Conservation (phyloP, 2,329 filamentous ascomycete species). For the Aspergillus fumigatiaffinis region DNA sequence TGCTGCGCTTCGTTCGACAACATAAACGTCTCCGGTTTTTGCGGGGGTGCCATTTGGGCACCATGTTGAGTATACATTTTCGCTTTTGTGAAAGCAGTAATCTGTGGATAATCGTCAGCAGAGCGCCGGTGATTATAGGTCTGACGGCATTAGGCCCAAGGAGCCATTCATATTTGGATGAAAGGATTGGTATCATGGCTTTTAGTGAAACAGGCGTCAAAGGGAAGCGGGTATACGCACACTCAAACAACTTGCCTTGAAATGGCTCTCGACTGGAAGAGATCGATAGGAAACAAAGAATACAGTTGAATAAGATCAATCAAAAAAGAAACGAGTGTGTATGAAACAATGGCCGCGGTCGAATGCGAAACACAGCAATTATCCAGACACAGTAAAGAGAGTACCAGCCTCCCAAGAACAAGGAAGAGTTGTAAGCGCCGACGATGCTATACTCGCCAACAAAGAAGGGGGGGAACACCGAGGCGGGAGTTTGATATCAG, state of each 20-base stretch:
- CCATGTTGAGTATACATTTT: constrained; percentile 75
- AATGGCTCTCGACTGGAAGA: not conserved
- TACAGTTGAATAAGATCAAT: constrained; percentile 1
- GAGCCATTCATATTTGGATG: not conserved
- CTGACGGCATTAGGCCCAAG: constrained; percentile 15
- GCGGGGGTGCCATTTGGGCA: constrained; percentile 81
- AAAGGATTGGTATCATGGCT: not conserved
- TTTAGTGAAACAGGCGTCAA: not conserved
- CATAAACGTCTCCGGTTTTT: constrained; percentile 99
- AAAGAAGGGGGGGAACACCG: constrained; percentile 16
- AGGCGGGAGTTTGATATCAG: not conserved
- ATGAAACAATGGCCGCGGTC: constrained; percentile 10
- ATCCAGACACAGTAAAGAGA: constrained; percentile 29
- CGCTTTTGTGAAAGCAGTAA: constrained; percentile 6
- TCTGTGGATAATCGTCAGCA: constrained; percentile 17
- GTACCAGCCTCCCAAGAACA: constrained; percentile 31
- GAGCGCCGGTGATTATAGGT: constrained; percentile 13
- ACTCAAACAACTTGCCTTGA: constrained; percentile 1
- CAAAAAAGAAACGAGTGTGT: constrained; percentile 6
- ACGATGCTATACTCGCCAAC: constrained; percentile 17
- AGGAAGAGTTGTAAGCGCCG: constrained; percentile 17
- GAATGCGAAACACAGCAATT: constrained; percentile 15
- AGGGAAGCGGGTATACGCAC: constrained; percentile 7
- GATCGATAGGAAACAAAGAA: not conserved
- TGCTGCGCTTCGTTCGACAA: constrained; percentile 95